Conservation (phyloP, 78 protist genomes). For the Diacronema lutheri region DNA sequence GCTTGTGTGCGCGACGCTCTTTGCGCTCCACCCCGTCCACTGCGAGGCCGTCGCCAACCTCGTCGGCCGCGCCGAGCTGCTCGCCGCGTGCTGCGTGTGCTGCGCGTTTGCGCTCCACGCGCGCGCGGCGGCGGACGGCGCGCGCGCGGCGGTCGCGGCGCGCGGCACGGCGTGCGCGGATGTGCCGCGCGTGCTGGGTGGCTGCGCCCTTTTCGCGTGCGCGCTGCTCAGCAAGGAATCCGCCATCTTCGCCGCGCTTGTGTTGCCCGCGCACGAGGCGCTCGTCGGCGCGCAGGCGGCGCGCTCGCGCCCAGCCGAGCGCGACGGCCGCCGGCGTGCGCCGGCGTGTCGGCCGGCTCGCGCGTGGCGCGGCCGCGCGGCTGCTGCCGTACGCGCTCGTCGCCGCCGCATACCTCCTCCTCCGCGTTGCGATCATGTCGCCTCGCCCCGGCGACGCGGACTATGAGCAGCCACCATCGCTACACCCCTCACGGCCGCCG, state of each 20-base stretch:
- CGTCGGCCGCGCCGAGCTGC: slow-evolving; percentile 57
- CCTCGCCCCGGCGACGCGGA: too few species aligned
- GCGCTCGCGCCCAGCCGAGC: neutral
- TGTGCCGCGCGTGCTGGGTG: too few species aligned
- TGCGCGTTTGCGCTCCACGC: neutral
- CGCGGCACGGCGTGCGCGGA: neutral
- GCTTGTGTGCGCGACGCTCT: slow-evolving; percentile 17
- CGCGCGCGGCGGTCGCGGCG: neutral
- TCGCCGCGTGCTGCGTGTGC: slow-evolving; percentile 5
- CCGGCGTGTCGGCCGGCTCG: neutral
- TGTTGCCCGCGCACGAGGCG: neutral
- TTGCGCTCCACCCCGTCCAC: slow-evolving; percentile 64
- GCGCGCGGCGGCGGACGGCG: neutral
- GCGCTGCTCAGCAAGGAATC: slow-evolving; percentile 39
- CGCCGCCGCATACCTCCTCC: neutral
- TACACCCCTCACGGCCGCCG: too few species aligned
- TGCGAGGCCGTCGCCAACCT: slow-evolving; percentile 60
- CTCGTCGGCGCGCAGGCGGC: neutral
- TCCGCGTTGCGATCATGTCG: neutral
- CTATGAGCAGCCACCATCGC: too few species aligned
- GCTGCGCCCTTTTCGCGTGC: neutral
- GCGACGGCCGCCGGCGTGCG: neutral
- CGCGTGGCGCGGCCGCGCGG: too few species aligned
- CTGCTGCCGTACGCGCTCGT: neutral
- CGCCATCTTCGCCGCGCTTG: neutral